Percentiles rank a stretch among this genome's conserved stretches.
Evolutionary conservation across 2,329 filamentous ascomycete species (phyloP).

Genomic region (Sporothrix mexicana): DNA sequence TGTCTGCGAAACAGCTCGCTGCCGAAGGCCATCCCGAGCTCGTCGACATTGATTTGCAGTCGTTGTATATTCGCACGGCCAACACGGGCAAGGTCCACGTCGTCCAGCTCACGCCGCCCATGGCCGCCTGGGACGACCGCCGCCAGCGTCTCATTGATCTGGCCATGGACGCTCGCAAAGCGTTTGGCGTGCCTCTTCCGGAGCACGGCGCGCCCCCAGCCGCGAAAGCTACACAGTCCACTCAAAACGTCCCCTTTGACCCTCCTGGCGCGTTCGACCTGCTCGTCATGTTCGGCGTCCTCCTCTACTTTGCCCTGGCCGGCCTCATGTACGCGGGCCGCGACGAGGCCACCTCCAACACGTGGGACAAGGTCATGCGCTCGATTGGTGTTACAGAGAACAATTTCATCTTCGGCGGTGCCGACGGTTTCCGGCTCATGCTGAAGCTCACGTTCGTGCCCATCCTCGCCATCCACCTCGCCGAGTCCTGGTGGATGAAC

Average conservation of each 20-base stretch:
- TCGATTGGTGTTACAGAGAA: not conserved
- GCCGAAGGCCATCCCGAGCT: constrained; percentile 56
- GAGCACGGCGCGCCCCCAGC: constrained; percentile 48
- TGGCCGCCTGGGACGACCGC: constrained; percentile 70
- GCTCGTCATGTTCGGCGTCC: constrained; percentile 59
- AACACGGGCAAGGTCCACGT: constrained; percentile 51
- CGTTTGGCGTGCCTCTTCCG: constrained; percentile 62
- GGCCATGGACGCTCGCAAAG: constrained; percentile 60
- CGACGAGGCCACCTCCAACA: constrained; percentile 58
- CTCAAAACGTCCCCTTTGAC: constrained; percentile 44
- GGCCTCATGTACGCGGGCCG: constrained; percentile 52
- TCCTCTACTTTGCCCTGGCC: constrained; percentile 59
- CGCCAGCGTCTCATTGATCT: constrained; percentile 75
- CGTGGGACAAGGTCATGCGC: constrained; percentile 47
- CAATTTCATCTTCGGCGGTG: constrained; percentile 38
- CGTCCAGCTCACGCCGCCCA: constrained; percentile 72
- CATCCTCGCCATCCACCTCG: constrained; percentile 67
- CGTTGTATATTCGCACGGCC: constrained; percentile 65
- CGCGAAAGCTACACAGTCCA: constrained; percentile 48
- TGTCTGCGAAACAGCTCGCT: constrained; percentile 50
- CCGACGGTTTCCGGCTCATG: constrained; percentile 62
- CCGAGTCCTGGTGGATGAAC: constrained; percentile 65
- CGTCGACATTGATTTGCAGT: constrained; percentile 66
- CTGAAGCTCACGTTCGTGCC: constrained; percentile 63
- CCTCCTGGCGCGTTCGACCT: constrained; percentile 52